Percentiles rank a stretch among this genome's conserved stretches.
Conservation (phyloP, 805 yeast species). For the Metschnikowia santaceciliae region DNA sequence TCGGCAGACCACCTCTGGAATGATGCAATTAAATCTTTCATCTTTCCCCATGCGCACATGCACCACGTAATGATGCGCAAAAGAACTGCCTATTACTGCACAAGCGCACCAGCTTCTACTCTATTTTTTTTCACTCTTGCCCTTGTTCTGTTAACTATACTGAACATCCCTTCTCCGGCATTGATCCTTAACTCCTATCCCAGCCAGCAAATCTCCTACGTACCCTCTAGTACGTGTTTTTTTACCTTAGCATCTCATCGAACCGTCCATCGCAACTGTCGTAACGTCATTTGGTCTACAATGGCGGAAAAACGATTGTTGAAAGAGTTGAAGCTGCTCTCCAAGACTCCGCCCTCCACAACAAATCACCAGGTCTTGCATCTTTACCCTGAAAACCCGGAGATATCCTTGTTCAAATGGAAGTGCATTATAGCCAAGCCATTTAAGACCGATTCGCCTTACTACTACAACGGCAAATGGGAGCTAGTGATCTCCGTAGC, state of each 20-base stretch:
- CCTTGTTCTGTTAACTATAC: no score
- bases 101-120: not conserved
- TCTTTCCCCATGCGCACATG: slow-evolving; percentile 3
- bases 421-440: slow-evolving; percentile 21
- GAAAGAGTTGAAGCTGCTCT: slow-evolving; percentile 35
- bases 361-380: slow-evolving; percentile 36
- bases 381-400: slow-evolving; percentile 39
- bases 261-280: not conserved
- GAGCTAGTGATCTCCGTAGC: slow-evolving; percentile 44
- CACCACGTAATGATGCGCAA: slow-evolving; percentile 1
- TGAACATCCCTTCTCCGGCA: not conserved
- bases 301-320: slow-evolving; percentile 42
- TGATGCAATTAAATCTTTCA: not conserved
- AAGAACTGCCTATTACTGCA: not conserved
- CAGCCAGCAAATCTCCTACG: no score
- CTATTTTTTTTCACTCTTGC: not conserved
- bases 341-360: slow-evolving; percentile 23
- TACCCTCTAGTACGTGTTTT: no score
- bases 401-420: slow-evolving; percentile 14
- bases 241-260: not conserved
- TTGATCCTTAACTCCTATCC: no score
- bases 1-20: not conserved
- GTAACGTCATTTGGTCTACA: not conserved
- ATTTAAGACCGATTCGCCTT: slow-evolving; percentile 42
- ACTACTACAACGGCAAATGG: slow-evolving; percentile 50